Percentiles rank a stretch among this genome's conserved stretches.
Evolutionary conservation across 768 basidiomycete genomes (phyloP).

Genomic region (Amanita pseudoporphyria): DNA sequence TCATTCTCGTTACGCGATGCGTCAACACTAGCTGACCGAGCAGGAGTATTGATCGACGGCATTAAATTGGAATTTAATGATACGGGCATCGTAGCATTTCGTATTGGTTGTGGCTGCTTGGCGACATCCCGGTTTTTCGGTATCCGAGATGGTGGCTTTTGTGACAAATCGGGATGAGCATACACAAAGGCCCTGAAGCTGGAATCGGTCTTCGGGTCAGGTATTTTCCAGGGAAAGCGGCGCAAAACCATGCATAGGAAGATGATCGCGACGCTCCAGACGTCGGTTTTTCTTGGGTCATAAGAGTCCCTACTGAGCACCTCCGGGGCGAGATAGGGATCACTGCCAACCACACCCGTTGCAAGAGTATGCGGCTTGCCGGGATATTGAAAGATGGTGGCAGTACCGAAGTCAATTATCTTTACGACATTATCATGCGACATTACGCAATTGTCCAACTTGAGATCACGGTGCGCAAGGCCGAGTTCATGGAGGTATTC

Average conservation of each 20-base stretch:
- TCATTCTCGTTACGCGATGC: conserved; percentile 19
- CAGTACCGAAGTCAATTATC: conserved; percentile 98
- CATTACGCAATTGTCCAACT: conserved; percentile 99
- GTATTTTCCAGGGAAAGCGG: conserved; percentile 98
- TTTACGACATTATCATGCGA: conserved; percentile 92
- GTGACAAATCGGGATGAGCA: conserved; percentile 80
- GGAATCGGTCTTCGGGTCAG: conserved; percentile 87
- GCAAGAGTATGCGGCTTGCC: conserved; percentile 77
- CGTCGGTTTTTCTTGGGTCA: conserved; percentile 96
- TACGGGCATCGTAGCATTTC: conserved; percentile 1
- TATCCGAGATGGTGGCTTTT: conserved; percentile 33
- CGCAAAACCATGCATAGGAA: conserved; percentile 99
- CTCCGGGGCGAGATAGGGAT: conserved; percentile 97
- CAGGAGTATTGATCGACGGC: conserved; percentile 1
- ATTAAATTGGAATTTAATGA: not conserved
- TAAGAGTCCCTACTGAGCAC: conserved; percentile 75
- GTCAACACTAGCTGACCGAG: conserved; percentile 22
- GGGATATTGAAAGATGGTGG: conserved; percentile 99
- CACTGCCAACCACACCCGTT: conserved; percentile 90
- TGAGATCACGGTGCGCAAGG: conserved; percentile 96
- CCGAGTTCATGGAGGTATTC: conserved; percentile 97
- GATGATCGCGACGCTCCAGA: conserved; percentile 97
- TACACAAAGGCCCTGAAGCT: conserved; percentile 88
- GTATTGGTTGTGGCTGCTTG: conserved; percentile 4
- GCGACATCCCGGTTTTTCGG: conserved; percentile 13